Base-by-base conservation (phyloP, 768 basidiomycete species). In the Sporobolomyces phaffii region DNA sequence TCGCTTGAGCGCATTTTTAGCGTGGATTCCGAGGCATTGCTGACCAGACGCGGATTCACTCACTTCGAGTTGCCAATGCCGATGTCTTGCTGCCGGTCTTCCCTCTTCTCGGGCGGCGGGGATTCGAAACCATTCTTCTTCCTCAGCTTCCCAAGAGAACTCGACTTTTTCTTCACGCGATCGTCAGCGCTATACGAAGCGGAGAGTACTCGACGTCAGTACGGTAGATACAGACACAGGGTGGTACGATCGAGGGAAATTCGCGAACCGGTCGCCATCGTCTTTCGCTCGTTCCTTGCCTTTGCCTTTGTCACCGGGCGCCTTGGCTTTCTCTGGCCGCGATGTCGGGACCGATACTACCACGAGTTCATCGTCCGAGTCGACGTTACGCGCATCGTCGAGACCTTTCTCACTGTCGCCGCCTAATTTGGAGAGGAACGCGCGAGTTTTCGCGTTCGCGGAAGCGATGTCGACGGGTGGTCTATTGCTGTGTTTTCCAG, bases 281-380 rank as follows among this genome's bases (percentile, higher is more conserved):
- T 54, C 36, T 26, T 54, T 54, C 52, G 36, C 52, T 36, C 52
- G 52, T 40, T 40, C 52, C 34, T 52, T 52, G 13, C 51, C 52
- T 40, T 54, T 54, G 20, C 52, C 52, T 26, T 22, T 34, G 33
- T 22, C 31, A 26, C 18, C 26, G 15, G 14, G n/a, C 33, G 5
- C 52, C 10, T 24, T n/a, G 9, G 11, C 52, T 38, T 24, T 5
- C 15, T 53, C 52, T 17, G 22, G 36, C 34, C 38, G 20, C 18
- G 34, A 13, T 11, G 36, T 36, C 10, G 52, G 52, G 14, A 29
- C 6, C 5, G 50, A 33, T 4, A 51, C 50, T n/a, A 53, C 52
- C 22, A 9, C 29, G 26, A 52, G 29, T 5, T 52, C 50, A 31
- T 52, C 50, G 50, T 33, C 50, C 29, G 6, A 6, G 38, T 10